Evolutionary conservation across 345 rosid species (phyloP).

Genomic region (Triadica sebifera): DNA sequence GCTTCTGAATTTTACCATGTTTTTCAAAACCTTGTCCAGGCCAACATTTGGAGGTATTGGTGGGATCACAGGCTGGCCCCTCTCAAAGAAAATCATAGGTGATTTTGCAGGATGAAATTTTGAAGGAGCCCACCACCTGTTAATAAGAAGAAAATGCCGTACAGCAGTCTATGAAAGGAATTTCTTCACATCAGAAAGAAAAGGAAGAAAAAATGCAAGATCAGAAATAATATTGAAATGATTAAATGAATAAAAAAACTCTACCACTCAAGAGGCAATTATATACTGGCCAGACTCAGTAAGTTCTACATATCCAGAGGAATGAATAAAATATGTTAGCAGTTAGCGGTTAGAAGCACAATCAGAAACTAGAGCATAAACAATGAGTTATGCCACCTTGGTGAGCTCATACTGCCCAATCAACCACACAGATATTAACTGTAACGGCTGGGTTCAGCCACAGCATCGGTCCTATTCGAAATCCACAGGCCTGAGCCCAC

Average conservation of each 20-base stretch:
- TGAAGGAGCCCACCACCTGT: slow-evolving; percentile 97
- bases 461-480: too few relatives aligned
- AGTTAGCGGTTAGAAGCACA: background rate
- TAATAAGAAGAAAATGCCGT: background rate
- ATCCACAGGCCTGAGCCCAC: too few relatives aligned
- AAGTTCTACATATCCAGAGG: background rate
- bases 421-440: too few relatives aligned
- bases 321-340: background rate
- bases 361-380: background rate
- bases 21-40: slow-evolving; percentile 64
- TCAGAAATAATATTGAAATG: background rate
- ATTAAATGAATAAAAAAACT: background rate
- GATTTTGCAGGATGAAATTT: slow-evolving; percentile 82
- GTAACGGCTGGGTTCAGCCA: too few relatives aligned
- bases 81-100: slow-evolving; percentile 92
- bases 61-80: slow-evolving; percentile 63
- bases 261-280: background rate
- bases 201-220: background rate
- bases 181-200: too few relatives aligned
- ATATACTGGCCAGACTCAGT: too few relatives aligned
- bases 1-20: slow-evolving; percentile 47
- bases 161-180: background rate
- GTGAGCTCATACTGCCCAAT: background rate
- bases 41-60: slow-evolving; percentile 62
- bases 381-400: background rate